Conservation (phyloP, 2,329 filamentous ascomycete genomes). For the Pseudodiploospora longispora region DNA sequence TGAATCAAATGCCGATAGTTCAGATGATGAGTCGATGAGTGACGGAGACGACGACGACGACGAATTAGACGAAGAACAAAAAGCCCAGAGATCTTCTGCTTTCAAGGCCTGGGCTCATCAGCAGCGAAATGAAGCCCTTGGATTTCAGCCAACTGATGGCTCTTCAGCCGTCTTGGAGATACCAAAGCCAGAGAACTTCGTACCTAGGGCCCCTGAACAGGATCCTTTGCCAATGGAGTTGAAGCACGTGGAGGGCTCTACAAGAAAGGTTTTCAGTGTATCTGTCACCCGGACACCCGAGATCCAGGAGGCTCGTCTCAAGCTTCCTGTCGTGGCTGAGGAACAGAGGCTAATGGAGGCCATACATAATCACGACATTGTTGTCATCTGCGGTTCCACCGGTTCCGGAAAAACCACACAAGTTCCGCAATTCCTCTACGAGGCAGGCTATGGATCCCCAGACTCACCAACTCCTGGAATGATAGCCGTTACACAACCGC, state of each 20-base stretch:
- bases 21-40: slow-evolving; percentile 24
- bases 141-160: slow-evolving; percentile 44
- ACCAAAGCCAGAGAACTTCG: slow-evolving; percentile 54
- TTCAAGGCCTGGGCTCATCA: slow-evolving; percentile 93
- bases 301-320: slow-evolving; percentile 69
- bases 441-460: slow-evolving; percentile 80
- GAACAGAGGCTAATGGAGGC: slow-evolving; percentile 98
- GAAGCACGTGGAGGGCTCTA: slow-evolving; percentile 48
- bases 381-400: slow-evolving; percentile 89
- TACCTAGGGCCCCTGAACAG: slow-evolving; percentile 58
- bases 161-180: slow-evolving; percentile 38
- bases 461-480: slow-evolving; percentile 77
- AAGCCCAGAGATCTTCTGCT: slow-evolving; percentile 43
- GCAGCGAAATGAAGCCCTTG: slow-evolving; percentile 76
- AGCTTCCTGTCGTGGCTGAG: slow-evolving; percentile 84
- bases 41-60: slow-evolving; percentile 25
- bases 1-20: slow-evolving; percentile 19
- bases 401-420: slow-evolving; percentile 98
- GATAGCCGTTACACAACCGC: slow-evolving; percentile 91
- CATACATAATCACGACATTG: slow-evolving; percentile 81
- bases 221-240: slow-evolving; percentile 64
- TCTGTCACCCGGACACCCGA: slow-evolving; percentile 59
- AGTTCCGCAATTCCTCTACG: slow-evolving; percentile 90
- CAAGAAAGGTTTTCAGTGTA: slow-evolving; percentile 70
- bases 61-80: slow-evolving; percentile 15